Evolutionary conservation across 2,329 filamentous ascomycete genomes (phyloP), one percentile per base, ranked within the genome.

Genomic region (Dactylellina drechsleri): DNA sequence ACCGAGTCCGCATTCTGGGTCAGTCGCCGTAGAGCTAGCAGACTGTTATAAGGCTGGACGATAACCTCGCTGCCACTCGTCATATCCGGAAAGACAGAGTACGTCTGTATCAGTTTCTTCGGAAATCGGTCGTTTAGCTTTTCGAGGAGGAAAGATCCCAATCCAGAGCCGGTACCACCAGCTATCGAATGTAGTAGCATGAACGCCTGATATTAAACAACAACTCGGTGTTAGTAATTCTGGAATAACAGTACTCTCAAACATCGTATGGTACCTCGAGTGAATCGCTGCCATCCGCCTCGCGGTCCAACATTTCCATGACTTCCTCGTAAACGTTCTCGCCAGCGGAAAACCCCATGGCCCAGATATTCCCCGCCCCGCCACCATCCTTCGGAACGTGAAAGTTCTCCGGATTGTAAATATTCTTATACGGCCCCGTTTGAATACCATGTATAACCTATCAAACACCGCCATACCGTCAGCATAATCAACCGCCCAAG

Each of bases 381-480:
- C 92, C 89, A 70, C 95, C 95, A 83, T 94, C 91, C 82, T 97
- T 96, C 79, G 94, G 92, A 62, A 98, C 89, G 82, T 96, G 99
- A 84, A 98, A 97, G 85, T 99, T 99, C 83, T 99, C 95, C 0
- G 95, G 95, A 82, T 99, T 99, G 87, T 99, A 99, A 74, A 99
- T 99, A 82, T 99, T 98, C 82, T 91, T 92, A 85, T 99, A 99
- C 0, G 93, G 90, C 0, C 95, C 93, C 8, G 90, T 91, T 84
- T 98, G 94, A 79, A 99, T 99, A 76, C 89, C 85, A 81, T 98
- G 91, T 81, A 99, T 91, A 77, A 98, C 91, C 89, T 87, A 77
- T 16, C 77, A 40, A 15, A 3, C n/a, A 40, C 60, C 65, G 36
- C 49, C 31, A 16, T 4, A 3, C 4, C n/a, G 43, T 16, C 40